Conservation (phyloP, 192 early-diverging fungal species). For the Phycomyces blakesleeanus region DNA sequence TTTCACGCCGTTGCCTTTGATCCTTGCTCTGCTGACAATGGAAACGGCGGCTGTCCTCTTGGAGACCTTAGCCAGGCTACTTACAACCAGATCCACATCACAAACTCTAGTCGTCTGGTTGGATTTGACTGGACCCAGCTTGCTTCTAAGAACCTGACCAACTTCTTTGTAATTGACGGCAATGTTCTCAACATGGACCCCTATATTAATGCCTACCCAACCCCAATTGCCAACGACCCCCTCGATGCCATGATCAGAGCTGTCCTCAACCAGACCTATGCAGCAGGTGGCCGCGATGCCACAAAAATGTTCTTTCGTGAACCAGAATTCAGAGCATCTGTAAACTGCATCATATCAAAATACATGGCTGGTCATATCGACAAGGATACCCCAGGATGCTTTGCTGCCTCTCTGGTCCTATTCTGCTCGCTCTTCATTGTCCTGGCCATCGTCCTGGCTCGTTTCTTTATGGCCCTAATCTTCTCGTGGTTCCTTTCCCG, state of each 20-base stretch:
- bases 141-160: constrained; percentile 22
- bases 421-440: constrained; percentile 58
- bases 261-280: constrained; percentile 36
- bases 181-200: constrained; percentile 70
- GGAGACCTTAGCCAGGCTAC: constrained; percentile 24
- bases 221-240: constrained; percentile 42
- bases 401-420: constrained; percentile 59
- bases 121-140: constrained; percentile 71
- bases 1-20: constrained; percentile 41
- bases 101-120: constrained; percentile 42
- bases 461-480: constrained; percentile 73
- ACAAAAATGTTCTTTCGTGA: constrained; percentile 64
- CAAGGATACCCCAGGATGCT: constrained; percentile 75
- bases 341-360: constrained; percentile 55
- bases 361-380: constrained; percentile 69
- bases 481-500: constrained; percentile 74
- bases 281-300: constrained; percentile 56
- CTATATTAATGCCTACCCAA: constrained; percentile 47
- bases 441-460: constrained; percentile 54
- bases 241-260: constrained; percentile 61
- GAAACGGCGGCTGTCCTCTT: constrained; percentile 40
- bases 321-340: constrained; percentile 46
- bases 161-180: constrained; percentile 73
- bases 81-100: constrained; percentile 16
- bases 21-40: constrained; percentile 43